Evolutionary conservation across 352 stramenopile genomes (phyloP), one percentile per base, ranked within the genome.

Genomic region (Phytopythium oedochilum): DNA sequence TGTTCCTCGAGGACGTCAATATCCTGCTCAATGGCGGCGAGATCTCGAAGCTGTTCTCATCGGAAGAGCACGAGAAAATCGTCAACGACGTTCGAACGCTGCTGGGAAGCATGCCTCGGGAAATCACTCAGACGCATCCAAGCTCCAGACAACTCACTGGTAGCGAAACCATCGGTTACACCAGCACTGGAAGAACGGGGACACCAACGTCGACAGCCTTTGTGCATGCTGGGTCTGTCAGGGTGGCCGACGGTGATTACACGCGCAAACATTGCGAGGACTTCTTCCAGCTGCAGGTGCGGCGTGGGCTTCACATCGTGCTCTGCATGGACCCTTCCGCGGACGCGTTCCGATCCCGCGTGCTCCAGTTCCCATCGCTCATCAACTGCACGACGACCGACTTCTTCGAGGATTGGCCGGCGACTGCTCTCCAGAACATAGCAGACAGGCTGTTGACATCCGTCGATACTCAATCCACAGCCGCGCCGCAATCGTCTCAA

Each of bases 351-450:
- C 85, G 90, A 0, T 74, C 69, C 2, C 77, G 87, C 2, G 78
- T 97, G 20, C 78, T 91, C 3, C 92, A 96, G 60, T 98, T 98
- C 26, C 93, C 93, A 17, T 91, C 90, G 6, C 61, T 98, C 5
- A 85, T 97, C 29, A 98, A 97, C 61, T 97, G 92, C 61, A 97
- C 84, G 22, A 97, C 91, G 0, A 97, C 97, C 40, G 86, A 97
- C 49, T 97, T 82, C 71, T 98, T 98, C 56, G 75, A 93, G n/a
- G 86, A 90, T 46, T 98, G 93, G 93, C 92, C 93, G 0, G 72
- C 73, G 50, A 73, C 78, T 29, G 93, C 93, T 14, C 66, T 98
- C 17, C 74, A 93, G 53, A 91, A 86, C 43, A 83, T 94, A 40
- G 83, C 84, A 0, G 75, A 92, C 53, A 76, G 80, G 14, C 83